Conservation (phyloP, 1,139 yeast genomes). For the Candida gigantensis region DNA sequence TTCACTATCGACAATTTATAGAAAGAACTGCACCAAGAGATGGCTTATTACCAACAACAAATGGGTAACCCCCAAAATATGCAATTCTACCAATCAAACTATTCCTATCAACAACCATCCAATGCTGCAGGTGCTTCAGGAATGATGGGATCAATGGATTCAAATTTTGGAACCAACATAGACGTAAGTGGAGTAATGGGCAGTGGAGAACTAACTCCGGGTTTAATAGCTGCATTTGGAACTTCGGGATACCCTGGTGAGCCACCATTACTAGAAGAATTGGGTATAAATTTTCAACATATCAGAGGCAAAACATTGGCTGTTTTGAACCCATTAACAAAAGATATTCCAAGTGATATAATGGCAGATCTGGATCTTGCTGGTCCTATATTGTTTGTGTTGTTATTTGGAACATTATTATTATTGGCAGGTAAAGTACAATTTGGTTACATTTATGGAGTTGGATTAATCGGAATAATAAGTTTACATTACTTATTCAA, state of each 20-base stretch:
- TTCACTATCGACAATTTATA: too few species aligned
- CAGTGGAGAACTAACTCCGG: conserved; percentile 62
- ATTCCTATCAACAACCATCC: conserved; percentile 32
- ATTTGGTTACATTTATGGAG: conserved; percentile 96
- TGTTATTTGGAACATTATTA: conserved; percentile 82
- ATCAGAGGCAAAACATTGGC: conserved; percentile 83
- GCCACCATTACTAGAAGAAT: conserved; percentile 86
- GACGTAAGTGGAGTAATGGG: conserved; percentile 54
- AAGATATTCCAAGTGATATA: conserved; percentile 64
- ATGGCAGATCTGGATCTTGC: conserved; percentile 92
- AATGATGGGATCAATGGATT: conserved; percentile 41
- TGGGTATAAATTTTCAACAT: conserved; percentile 90
- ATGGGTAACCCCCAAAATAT: conserved; percentile 39
- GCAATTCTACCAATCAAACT: conserved; percentile 49
- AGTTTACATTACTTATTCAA: conserved; percentile 83
- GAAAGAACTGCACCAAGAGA: too few species aligned
- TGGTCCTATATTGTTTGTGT: conserved; percentile 89
- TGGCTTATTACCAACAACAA: conserved; percentile 46
- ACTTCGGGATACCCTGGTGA: conserved; percentile 94
- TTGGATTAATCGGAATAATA: conserved; percentile 87
- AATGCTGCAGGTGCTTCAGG: conserved; percentile 9
- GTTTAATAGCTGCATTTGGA: conserved; percentile 88
- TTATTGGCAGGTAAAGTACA: conserved; percentile 89
- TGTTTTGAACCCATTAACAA: conserved; percentile 76
- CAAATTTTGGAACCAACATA: conserved; percentile 36